phyloP scores from a whole-genome alignment of 2,329 filamentous ascomycete species.

The Teratosphaeriaceae sp. region DNA sequence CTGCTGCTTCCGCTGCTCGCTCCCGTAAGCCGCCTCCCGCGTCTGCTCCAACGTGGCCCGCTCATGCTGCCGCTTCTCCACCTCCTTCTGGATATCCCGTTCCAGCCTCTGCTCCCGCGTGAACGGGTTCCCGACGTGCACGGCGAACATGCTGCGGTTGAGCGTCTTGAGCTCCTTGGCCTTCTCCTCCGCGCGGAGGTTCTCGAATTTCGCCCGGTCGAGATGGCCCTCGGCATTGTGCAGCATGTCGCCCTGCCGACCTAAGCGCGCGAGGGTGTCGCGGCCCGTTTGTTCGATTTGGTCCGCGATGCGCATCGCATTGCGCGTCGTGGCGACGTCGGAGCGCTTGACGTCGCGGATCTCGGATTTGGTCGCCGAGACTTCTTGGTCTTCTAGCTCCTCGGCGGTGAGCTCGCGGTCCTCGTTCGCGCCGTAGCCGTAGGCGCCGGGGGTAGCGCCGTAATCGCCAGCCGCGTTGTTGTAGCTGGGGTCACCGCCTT shows the following conservation, averaged over 20 bases:
- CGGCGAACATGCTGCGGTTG: slow-evolving; percentile 84
- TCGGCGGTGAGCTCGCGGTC: slow-evolving; percentile 76
- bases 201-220: slow-evolving; percentile 66
- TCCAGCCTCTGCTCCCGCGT: slow-evolving; percentile 56
- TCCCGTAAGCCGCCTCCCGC: slow-evolving; percentile 46
- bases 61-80: slow-evolving; percentile 57
- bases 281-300: slow-evolving; percentile 65
- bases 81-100: slow-evolving; percentile 59
- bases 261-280: slow-evolving; percentile 65
- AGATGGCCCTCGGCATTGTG: slow-evolving; percentile 79
- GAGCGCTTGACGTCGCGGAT: slow-evolving; percentile 71
- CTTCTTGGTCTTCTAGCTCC: slow-evolving; percentile 66
- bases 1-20: slow-evolving; percentile 57
- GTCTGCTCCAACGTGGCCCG: slow-evolving; percentile 52
- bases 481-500: slow-evolving; percentile 23
- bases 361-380: slow-evolving; percentile 65
- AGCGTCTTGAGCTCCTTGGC: slow-evolving; percentile 76
- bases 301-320: slow-evolving; percentile 60
- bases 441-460: slow-evolving; percentile 18
- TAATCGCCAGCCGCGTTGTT: slow-evolving; percentile 23
- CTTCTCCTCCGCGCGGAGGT: slow-evolving; percentile 69
- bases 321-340: slow-evolving; percentile 65
- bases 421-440: slow-evolving; percentile 44
- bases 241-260: slow-evolving; percentile 71
- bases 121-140: slow-evolving; percentile 44